Percentiles rank a stretch among this genome's conserved stretches.
phyloP scores from a whole-genome alignment of 2,329 filamentous ascomycete species.

The Aspergillus felis region DNA sequence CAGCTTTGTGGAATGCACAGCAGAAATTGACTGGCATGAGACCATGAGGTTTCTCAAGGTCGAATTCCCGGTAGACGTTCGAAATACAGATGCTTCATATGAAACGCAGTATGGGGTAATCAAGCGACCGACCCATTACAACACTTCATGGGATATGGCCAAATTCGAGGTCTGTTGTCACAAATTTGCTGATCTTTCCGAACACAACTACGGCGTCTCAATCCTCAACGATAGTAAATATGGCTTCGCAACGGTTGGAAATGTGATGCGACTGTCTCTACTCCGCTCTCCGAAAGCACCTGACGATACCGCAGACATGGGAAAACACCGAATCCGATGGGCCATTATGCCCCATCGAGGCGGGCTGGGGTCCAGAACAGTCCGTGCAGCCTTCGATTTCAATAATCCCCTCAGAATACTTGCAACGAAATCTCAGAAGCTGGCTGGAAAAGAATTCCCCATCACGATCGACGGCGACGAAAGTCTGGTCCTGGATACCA shows the following conservation, averaged over 20 bases:
- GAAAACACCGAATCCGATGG: conserved; percentile 79
- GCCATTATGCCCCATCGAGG: conserved; percentile 84
- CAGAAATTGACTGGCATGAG: conserved; percentile 92
- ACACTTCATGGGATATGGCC: conserved; percentile 95
- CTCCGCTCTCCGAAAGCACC: conserved; percentile 87
- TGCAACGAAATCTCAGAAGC: conserved; percentile 16
- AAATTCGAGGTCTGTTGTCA: conserved; percentile 97
- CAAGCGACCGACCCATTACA: conserved; percentile 91
- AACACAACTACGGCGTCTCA: conserved; percentile 83
- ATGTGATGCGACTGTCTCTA: conserved; percentile 82
- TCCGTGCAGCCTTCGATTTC: conserved; percentile 83
- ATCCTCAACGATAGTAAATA: conserved; percentile 96
- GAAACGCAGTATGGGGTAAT: conserved; percentile 93
- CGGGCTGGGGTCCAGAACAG: conserved; percentile 66
- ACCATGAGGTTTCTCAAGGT: conserved; percentile 98
- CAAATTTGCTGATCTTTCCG: conserved; percentile 87
- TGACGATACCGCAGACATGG: conserved; percentile 93
- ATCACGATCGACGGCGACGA: conserved; percentile 64
- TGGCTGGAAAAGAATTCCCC: conserved; percentile 38
- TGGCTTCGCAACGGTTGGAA: conserved; percentile 86
- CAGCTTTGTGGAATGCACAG: too few species aligned
- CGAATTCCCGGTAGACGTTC: conserved; percentile 89
- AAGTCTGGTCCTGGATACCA: conserved; percentile 75
- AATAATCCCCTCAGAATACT: conserved; percentile 70
- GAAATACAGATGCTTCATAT: conserved; percentile 88